Evolutionary conservation across 2,329 filamentous ascomycete genomes (phyloP), one percentile per base, ranked within the genome.

Genomic region (Hypoxylon rubiginosum): DNA sequence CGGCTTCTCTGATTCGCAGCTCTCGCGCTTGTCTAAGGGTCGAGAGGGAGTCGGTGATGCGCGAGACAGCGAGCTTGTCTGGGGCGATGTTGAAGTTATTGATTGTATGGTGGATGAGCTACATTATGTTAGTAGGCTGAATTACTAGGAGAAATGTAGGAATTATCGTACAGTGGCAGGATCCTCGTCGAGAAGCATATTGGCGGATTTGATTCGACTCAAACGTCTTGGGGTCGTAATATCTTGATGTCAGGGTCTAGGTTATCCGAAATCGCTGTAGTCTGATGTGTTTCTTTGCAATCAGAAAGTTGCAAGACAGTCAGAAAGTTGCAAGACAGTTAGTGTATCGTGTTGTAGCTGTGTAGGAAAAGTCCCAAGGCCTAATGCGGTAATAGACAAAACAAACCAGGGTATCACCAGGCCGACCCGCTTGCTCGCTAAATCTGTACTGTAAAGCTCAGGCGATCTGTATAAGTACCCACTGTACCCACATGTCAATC

Each of bases 41-140:
- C 8, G 89, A 87, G 56, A 97, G 87, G 0, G 93, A 95, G 78
- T 94, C 92, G 78, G 89, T 89, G 77, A 98, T 91, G 77, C 96
- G 93, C 19, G 90, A 85, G 19, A 98, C 88, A 67, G 92, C 92
- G 71, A 89, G 84, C 76, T 94, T 96, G 85, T 99, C 96, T 10
- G 93, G 93, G 19, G 88, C 85, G 75, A 95, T 97, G 83, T 97
- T 96, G 89, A 99, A 99, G 85, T 97, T 97, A 74, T 90, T 87
- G 75, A 97, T 91, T 45, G 94, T 97, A 82, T 97, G 92, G 77
- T 91, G 87, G 82, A 99, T 97, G 76, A 97, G 91, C 92, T 96
- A 79, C 50, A 61, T 10, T 9, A 19, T 53, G 51, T 71, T 32
- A 67, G 66, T 61, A 28, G 19, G 39, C 32, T 30, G 60, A 55